Evolutionary conservation across 1,284 basidiomycete species (phyloP), one percentile per base, ranked within the genome.

Genomic region (Ustilago hordei): DNA sequence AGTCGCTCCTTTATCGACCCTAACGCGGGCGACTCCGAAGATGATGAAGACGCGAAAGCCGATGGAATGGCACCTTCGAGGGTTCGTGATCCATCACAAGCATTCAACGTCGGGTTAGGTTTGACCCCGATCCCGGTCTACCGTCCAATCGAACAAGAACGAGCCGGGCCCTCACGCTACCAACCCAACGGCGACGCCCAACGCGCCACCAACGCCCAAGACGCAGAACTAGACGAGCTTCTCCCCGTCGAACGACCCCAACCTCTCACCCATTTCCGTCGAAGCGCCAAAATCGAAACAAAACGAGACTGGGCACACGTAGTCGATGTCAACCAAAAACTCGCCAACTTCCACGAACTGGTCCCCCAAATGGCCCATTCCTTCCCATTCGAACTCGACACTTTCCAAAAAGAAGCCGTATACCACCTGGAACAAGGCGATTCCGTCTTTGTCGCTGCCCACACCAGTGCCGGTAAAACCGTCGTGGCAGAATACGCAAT

Each of bases 401-500:
- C 91, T 5, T 95, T 95, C 88, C 97, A 99, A 86, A 99, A 98
- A 87, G 95, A 99, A 87, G 97, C 97, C 0, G 93, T 99, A 8
- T 98, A 98, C 87, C 95, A 96, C 85, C 90, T 99, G 13, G 97
- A 99, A 86, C 92, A 94, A 89, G 96, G 95, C 17, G 94, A 99
- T 83, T 95, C 94, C 15, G 96, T 99, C 19, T 99, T 99, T 87
- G 95, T 99, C 17, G 97, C 97, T 6, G 97, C 97, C 3, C 97
- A 99, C 87, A 99, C 97, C 2, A 96, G 94, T 36, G 97, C 97
- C n/a, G 97, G 97, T 60, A 99, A 99, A 88, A 99, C 97, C 0
- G 97, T 99, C 6, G 97, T 99, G 1, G 96, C 97, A 1, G 97
- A 99, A 86, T 99, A 99, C 86, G 97, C 97, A 4, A 98, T 99